Conservation (phyloP, 192 early-diverging fungal species). For the Coemansia sp. region DNA sequence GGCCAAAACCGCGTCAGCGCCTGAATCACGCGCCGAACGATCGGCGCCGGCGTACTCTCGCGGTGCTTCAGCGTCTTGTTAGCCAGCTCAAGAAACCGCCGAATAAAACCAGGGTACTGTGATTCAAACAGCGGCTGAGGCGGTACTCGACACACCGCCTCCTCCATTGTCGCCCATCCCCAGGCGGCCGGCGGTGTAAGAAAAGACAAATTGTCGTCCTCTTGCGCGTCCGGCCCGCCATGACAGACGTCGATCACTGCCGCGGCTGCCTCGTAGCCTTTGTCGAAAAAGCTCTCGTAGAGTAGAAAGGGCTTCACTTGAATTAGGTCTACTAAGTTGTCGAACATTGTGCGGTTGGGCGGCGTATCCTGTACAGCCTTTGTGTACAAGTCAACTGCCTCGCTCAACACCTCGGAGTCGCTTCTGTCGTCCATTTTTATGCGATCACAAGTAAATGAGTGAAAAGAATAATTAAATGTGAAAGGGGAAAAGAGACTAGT, state of each 20-base stretch:
- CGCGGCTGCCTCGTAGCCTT: conserved; percentile 30
- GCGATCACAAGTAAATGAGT: neutral
- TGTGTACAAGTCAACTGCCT: conserved; percentile 26
- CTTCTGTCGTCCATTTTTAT: conserved; percentile 9
- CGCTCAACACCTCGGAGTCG: neutral
- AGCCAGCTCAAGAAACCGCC: conserved; percentile 30
- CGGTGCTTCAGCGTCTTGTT: conserved; percentile 20
- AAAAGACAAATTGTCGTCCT: conserved; percentile 37
- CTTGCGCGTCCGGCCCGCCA: neutral
- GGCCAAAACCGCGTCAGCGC: conserved; percentile 49
- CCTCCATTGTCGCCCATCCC: conserved; percentile 54
- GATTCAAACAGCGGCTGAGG: conserved; percentile 23
- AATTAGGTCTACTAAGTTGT: conserved; percentile 39
- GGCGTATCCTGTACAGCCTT: conserved; percentile 40
- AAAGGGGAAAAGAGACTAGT: neutral
- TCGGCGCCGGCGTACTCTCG: conserved; percentile 29
- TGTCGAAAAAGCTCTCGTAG: conserved; percentile 34
- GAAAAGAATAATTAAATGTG: neutral
- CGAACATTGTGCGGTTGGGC: conserved; percentile 48
- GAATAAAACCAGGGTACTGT: conserved; percentile 25
- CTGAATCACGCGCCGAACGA: conserved; percentile 43
- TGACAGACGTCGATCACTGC: conserved; percentile 29
- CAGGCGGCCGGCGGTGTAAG: conserved; percentile 44
- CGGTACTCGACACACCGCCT: conserved; percentile 30
- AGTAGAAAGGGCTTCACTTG: conserved; percentile 33